Percentiles rank a stretch among this genome's conserved stretches.
phyloP scores from a whole-genome alignment of 2,329 filamentous ascomycete species.

The Diaporthe citrichinensis region DNA sequence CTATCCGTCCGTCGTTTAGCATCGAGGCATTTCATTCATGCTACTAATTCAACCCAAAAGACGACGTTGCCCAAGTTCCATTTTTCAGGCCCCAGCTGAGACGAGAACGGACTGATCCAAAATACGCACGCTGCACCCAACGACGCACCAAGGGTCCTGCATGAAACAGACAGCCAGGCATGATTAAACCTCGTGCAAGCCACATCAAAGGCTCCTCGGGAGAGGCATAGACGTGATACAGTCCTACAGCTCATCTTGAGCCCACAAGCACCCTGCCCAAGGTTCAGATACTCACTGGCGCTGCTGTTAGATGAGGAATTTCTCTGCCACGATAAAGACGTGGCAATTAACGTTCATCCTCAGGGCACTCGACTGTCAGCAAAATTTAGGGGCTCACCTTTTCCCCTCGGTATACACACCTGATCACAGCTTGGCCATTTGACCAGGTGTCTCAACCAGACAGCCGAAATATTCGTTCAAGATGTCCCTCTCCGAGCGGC shows the following conservation, averaged over 20 bases:
- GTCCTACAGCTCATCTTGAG: slow-evolving; percentile 26
- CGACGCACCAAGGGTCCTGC: slow-evolving; percentile 7
- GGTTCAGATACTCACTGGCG: background rate
- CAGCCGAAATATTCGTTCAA: background rate
- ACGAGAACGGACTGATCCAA: background rate
- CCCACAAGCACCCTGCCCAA: background rate
- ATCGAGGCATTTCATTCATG: background rate
- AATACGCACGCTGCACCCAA: slow-evolving; percentile 7
- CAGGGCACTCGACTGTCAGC: background rate
- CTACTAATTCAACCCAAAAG: too few species aligned
- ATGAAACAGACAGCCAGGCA: slow-evolving; percentile 32
- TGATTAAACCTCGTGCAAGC: slow-evolving; percentile 30
- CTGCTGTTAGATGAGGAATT: background rate
- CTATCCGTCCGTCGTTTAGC: background rate
- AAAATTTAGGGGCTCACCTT: background rate
- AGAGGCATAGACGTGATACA: background rate
- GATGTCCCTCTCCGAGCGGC: slow-evolving; percentile 52
- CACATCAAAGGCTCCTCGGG: slow-evolving; percentile 13
- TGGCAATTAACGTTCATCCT: background rate
- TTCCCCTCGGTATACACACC: background rate
- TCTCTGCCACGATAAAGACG: background rate
- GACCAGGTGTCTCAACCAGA: background rate
- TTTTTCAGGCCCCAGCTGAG: background rate
- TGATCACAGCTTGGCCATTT: background rate
- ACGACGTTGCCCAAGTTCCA: background rate